Conservation (phyloP, 768 basidiomycete genomes). For the Russula dissimulans region DNA sequence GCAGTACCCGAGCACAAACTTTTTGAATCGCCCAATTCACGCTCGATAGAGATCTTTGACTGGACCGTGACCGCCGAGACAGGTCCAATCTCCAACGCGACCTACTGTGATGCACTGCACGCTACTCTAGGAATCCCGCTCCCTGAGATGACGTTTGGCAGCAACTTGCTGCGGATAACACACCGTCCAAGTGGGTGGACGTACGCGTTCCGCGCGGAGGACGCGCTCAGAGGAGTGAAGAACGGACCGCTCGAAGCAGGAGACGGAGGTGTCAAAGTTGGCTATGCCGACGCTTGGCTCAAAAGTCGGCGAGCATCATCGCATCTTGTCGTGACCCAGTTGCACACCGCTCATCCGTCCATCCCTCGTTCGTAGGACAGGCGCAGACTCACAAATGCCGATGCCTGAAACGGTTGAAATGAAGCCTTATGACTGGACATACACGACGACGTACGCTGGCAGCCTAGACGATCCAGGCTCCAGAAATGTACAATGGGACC, state of each 20-base stretch:
- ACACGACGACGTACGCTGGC: slow-evolving; percentile 82
- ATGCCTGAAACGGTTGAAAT: slow-evolving; percentile 65
- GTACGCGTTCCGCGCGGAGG: slow-evolving; percentile 55
- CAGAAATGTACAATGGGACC: slow-evolving; percentile 34
- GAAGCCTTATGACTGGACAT: slow-evolving; percentile 97
- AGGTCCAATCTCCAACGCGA: slow-evolving; percentile 70
- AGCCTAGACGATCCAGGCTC: slow-evolving; percentile 28
- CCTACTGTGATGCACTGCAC: slow-evolving; percentile 63
- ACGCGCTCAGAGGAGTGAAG: slow-evolving; percentile 64
- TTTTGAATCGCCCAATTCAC: slow-evolving; percentile 58
- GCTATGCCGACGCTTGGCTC: slow-evolving; percentile 91
- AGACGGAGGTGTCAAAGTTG: slow-evolving; percentile 90
- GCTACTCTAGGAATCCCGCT: slow-evolving; percentile 62
- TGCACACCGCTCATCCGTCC: not conserved
- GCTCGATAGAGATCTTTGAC: slow-evolving; percentile 53
- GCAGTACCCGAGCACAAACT: slow-evolving; percentile 55
- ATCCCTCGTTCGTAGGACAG: slow-evolving; percentile 46
- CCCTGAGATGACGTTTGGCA: slow-evolving; percentile 96
- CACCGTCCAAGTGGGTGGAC: slow-evolving; percentile 58
- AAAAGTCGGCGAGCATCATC: slow-evolving; percentile 59
- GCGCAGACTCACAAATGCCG: slow-evolving; percentile 50
- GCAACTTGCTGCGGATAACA: slow-evolving; percentile 60
- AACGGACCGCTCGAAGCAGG: slow-evolving; percentile 66
- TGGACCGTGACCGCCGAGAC: slow-evolving; percentile 69
- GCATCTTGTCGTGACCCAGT: not conserved